Base-by-base conservation (phyloP, 2,329 filamentous ascomycete species). In the Cercospora janseana region DNA sequence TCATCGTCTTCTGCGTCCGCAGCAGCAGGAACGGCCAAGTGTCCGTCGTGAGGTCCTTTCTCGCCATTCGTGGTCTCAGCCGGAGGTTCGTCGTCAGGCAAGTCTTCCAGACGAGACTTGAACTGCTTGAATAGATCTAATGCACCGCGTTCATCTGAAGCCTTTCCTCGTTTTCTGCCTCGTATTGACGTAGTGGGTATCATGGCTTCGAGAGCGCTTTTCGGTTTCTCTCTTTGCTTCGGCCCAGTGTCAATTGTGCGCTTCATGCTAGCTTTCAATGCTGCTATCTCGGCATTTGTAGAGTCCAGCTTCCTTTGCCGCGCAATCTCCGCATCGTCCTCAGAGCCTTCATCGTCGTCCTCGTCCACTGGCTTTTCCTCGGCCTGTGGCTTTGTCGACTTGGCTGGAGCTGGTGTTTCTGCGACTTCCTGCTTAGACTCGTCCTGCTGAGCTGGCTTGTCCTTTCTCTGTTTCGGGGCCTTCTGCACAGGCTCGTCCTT, bases 201-300 rank as follows among this genome's bases (percentile, higher is more conserved):
- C 78, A 92, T 81, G 26, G 79, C 76, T 64, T 90, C 87, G 4
- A 92, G 67, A 0, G 82, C 78, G 1, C 84, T 85, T 61, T 85
- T 85, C 62, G 80, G 81, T 56, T 79, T 79, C 57, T 82, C 77
- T 21, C 76, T 74, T 1, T 76, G 52, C 38, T 60, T 61, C 4
- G 69, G 62, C 21, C 66, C 66, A 6, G 52, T 52, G 9, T 66
- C 60, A 6, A 63, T 60, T 16, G 77, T 85, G 26, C 87, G 79
- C 64, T 83, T 86, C 85, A 93, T 88, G 0, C 86, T 90, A 6
- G 86, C 86, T 67, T 91, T 92, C 3, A 93, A 72, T 1, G 85
- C 85, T 4, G 86, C 86, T 46, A 92, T 89, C 62, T 93, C 85
- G 28, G 87, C 86, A 58, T 91, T 91, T 3, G 86, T 87, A 58